A percentile compares a stretch with the other conserved stretches of the same genome.
Evolutionary conservation across 805 yeast genomes (phyloP).

Genomic region (Nakazawaea ernobii): DNA sequence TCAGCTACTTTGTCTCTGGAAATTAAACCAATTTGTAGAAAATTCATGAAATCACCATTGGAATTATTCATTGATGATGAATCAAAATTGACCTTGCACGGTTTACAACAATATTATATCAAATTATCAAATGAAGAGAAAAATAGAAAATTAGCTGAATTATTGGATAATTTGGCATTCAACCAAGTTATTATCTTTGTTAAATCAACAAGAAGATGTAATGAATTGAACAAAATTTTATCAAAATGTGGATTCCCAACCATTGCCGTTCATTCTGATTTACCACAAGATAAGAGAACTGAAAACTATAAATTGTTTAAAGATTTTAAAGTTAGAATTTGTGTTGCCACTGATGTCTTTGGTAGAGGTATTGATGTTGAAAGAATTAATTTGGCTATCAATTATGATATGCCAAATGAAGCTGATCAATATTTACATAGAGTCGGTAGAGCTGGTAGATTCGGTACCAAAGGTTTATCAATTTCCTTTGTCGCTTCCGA

Average conservation of each 20-base stretch:
- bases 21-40: conserved; percentile 94
- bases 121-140: conserved; percentile 87
- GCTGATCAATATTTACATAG: conserved; percentile 98
- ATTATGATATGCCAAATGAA: conserved; percentile 92
- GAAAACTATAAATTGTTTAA: conserved; percentile 93
- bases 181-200: conserved; percentile 98
- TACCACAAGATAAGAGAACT: conserved; percentile 97
- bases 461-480: conserved; percentile 98
- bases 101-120: conserved; percentile 93
- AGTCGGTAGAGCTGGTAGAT: conserved; percentile 99
- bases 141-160: conserved; percentile 87
- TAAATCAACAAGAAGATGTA: conserved; percentile 85
- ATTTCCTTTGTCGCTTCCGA: conserved; percentile 81
- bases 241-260: conserved; percentile 95
- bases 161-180: conserved; percentile 90
- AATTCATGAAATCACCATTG: conserved; percentile 96
- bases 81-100: conserved; percentile 94
- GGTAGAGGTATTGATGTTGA: conserved; percentile 99
- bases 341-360: conserved; percentile 96
- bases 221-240: conserved; percentile 81
- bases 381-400: conserved; percentile 96
- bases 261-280: conserved; percentile 91
- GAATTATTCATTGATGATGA: conserved; percentile 98
- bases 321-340: conserved; percentile 97
- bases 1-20: conserved; percentile 93